Base-by-base conservation (phyloP, 2,329 filamentous ascomycete genomes). In the Ophiostoma angusticollis region DNA sequence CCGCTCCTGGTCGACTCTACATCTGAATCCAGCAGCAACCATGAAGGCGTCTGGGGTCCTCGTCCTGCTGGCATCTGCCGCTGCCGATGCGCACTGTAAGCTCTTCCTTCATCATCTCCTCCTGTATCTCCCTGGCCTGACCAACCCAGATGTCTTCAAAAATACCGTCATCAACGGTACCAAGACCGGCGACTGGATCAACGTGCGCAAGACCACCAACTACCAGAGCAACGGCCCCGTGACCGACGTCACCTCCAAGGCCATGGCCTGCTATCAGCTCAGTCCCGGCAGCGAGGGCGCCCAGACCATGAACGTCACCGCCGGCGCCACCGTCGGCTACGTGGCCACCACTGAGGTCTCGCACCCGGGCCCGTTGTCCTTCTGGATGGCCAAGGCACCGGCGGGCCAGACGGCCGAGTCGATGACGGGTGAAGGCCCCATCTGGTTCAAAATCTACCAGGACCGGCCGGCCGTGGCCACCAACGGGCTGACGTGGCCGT, bases 191-290 rank as follows among this genome's bases (percentile, higher is more conserved):
- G 63, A 67, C 50, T 70, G 67, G 67, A 58, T 61, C 33, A 58
- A 61, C 30, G 60, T 68, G 32, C 58, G 65, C 18, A 62, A 62
- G 47, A 68, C 65, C 9, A 58, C 62, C 34, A 69, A 69, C 54
- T 68, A 58, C 51, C 63, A 70, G 50, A 58, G 53, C 51, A 68
- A 69, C 46, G 61, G 59, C 1, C 64, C 64, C 43, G 65, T 70
- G 25, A 64, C 63, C 4, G 58, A 66, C 43, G 66, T 70, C 22
- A 58, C 50, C 34, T 65, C 62, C 28, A 47, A 58, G 2, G 59
- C 63, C 41, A 66, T 70, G 55, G 64, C 64, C n/a, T 71, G 67
- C 58, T 70, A 67, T 52, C 61, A 70, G 49, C 54, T 61, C 9
- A 52, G 51, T 9, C 48, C 59, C 4, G 62, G 63, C 28, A 59